Evolutionary conservation across 768 basidiomycete genomes (phyloP).

Genomic region (Suillus alpinus): DNA sequence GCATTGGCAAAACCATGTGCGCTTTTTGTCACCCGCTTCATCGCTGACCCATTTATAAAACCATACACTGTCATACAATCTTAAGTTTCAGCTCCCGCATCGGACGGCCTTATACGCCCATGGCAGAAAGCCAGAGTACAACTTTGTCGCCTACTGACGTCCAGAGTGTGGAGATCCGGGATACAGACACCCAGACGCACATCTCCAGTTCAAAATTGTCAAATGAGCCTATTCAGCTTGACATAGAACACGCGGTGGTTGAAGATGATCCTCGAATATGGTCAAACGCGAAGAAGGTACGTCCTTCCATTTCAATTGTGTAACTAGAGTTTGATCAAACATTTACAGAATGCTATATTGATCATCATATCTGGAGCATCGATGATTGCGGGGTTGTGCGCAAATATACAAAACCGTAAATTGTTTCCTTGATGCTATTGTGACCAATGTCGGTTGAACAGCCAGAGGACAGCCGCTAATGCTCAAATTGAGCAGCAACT

Average conservation of each 20-base stretch:
- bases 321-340: too few species aligned
- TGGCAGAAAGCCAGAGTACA: constrained; percentile 4
- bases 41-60: not conserved
- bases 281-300: constrained; percentile 54
- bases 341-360: constrained; percentile 21
- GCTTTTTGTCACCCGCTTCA: not conserved
- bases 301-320: not conserved
- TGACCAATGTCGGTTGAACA: not conserved
- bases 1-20: not conserved
- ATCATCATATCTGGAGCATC: constrained; percentile 27
- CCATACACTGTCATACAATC: not conserved
- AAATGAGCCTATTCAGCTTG: constrained; percentile 10
- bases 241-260: constrained; percentile 41
- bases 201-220: not conserved
- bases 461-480: constrained; percentile 53
- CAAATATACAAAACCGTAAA: constrained; percentile 28
- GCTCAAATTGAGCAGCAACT: constrained; percentile 59
- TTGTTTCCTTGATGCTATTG: not conserved
- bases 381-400: constrained; percentile 24
- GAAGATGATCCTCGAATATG: constrained; percentile 61
- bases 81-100: not conserved
- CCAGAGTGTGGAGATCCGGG: not conserved
- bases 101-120: not conserved
- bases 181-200: not conserved
- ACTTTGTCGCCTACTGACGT: constrained; percentile 1